Evolutionary conservation across 2,329 filamentous ascomycete genomes (phyloP).

Genomic region (Scedosporium minutisporum): DNA sequence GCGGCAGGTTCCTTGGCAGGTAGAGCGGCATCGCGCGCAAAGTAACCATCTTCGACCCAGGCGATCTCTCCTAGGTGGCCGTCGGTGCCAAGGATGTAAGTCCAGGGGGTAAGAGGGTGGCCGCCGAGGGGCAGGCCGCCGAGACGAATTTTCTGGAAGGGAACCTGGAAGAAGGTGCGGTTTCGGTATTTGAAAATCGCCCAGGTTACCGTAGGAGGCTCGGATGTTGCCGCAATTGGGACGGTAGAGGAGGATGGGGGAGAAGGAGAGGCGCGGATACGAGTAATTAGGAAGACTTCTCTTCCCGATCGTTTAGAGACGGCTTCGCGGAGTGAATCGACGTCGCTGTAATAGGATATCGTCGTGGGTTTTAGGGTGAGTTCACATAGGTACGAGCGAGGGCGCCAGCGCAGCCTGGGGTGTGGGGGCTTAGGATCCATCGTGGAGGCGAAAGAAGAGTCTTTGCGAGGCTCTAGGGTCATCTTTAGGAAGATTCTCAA

Average conservation of each 20-base stretch:
- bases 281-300: conserved; percentile 4
- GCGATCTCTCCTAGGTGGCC: conserved; percentile 5
- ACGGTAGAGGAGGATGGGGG: not conserved
- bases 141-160: conserved; percentile 2
- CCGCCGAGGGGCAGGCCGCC: conserved; percentile 3
- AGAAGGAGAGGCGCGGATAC: not conserved
- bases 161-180: conserved; percentile 1
- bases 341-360: conserved; percentile 3
- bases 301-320: not conserved
- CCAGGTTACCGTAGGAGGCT: not conserved
- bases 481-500: not conserved
- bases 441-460: not conserved
- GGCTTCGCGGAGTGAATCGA: conserved; percentile 2
- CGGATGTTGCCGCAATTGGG: not conserved
- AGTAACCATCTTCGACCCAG: conserved; percentile 5
- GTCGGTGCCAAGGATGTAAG: conserved; percentile 6
- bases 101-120: conserved; percentile 3
- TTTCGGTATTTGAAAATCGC: conserved; percentile 1
- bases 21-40: not conserved
- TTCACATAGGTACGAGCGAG: conserved; percentile 3
- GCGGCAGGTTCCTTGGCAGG: not conserved
- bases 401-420: conserved; percentile 3
- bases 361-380: not conserved
- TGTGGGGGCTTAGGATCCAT: not conserved
- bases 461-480: not conserved